A percentile compares a stretch with the other conserved stretches of the same genome.
Conservation (phyloP, 257 asterid genomes). For the Paulownia fortunei region DNA sequence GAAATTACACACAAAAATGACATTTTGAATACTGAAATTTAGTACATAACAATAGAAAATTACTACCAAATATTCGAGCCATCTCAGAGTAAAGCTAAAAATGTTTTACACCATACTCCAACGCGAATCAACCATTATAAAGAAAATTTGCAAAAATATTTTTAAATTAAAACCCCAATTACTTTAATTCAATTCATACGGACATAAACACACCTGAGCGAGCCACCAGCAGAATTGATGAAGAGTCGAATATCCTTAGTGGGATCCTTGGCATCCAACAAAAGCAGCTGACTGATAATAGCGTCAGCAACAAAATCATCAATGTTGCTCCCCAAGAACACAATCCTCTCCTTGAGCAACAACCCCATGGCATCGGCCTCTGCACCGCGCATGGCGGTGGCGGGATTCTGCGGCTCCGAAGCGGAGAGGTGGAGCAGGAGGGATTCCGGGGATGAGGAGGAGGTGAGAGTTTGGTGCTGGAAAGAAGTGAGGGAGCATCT, state of each 20-base stretch:
- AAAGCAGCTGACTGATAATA: conserved; percentile 79
- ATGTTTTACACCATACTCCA: neutral
- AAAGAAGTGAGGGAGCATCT: conserved; percentile 53
- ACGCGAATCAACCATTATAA: neutral
- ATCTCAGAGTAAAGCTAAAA: neutral
- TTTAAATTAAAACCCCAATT: conserved; percentile 20
- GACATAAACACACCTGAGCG: conserved; percentile 64
- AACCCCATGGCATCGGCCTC: conserved; percentile 87
- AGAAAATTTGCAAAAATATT: neutral
- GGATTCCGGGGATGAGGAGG: conserved; percentile 41
- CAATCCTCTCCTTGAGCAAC: conserved; percentile 87
- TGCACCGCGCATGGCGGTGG: conserved; percentile 69
- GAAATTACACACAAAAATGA: neutral
- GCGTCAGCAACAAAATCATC: conserved; percentile 93
- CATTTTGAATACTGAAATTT: neutral
- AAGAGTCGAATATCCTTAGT: conserved; percentile 86
- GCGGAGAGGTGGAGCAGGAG: conserved; percentile 46
- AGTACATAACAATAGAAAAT: neutral
- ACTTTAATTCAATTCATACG: conserved; percentile 12
- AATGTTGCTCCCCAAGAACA: conserved; percentile 74
- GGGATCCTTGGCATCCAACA: conserved; percentile 89
- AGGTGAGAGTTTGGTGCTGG: conserved; percentile 33
- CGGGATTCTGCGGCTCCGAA: conserved; percentile 61
- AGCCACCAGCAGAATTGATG: conserved; percentile 92
- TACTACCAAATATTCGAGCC: neutral